Evolutionary conservation across 23 red algal species (phyloP).

Genomic region (Chondrus crispus): DNA sequence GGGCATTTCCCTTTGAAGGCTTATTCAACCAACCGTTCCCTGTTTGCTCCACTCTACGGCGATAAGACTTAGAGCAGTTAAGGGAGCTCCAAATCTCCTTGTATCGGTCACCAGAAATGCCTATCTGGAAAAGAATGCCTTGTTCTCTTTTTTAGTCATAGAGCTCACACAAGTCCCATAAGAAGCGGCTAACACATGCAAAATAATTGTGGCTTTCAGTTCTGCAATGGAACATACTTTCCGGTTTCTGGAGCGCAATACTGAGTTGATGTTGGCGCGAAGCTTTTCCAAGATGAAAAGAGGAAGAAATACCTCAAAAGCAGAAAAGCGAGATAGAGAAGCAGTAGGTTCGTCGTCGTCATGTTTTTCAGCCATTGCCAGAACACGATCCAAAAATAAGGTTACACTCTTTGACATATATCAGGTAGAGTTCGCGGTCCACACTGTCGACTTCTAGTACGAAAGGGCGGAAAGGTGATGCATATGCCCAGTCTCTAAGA

Average conservation of each 20-base stretch:
- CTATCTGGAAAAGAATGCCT: neutral
- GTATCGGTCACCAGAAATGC: neutral
- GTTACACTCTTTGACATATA: no score
- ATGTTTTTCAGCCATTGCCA: no score
- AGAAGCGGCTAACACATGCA: neutral
- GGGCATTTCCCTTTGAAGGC: neutral
- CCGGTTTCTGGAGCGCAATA: neutral
- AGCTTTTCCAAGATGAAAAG: slow-evolving; percentile 3
- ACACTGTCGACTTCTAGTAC: no score
- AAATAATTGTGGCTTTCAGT: slow-evolving; percentile 1
- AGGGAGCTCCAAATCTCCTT: neutral
- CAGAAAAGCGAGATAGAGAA: no score
- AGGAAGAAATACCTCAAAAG: slow-evolving; percentile 28
- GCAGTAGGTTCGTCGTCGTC: no score
- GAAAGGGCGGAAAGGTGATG: no score
- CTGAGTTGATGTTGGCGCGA: neutral
- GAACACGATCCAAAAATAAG: no score
- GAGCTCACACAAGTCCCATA: neutral
- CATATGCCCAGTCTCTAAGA: no score
- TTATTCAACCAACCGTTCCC: neutral
- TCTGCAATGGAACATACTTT: neutral
- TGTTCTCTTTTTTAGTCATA: neutral
- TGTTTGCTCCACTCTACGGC: neutral
- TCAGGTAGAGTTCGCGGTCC: no score
- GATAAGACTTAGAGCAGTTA: neutral